Evolutionary conservation across 768 basidiomycete species (phyloP), one percentile per base, ranked within the genome.

Genomic region (Termitomyces sp.): DNA sequence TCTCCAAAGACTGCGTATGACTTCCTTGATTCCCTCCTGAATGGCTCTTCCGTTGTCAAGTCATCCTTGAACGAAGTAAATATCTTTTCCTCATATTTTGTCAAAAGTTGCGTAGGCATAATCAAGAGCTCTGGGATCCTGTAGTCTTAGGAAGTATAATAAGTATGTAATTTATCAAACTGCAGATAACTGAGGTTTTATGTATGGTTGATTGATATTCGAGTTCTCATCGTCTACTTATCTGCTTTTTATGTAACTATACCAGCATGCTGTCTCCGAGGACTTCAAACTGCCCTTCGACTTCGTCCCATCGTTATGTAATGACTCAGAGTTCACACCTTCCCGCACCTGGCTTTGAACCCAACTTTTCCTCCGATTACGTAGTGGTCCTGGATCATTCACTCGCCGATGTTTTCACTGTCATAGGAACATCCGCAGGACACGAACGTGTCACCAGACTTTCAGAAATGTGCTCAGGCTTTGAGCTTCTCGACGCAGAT

Each of bases 61-160:
- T 68, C 69, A 0, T 75, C 80, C 0, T 56, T 88, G 8, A 73
- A 73, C 41, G 87, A 91, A 57, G 74, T 78, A 0, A 71, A 71
- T 19, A 57, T 81, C 37, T 92, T 83, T 59, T 79, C 82, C 0
- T 69, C 73, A 2, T 92, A 90, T 59, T 66, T 92, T 23, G 65
- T 79, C 53, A 80, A 81, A 59, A 90, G 90, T 65, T 91, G 88
- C 84, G 76, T 72, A 49, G 86, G 86, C 5, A 89, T 93, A 47
- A 70, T 82, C 44, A 87, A 81, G 65, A 92, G 89, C 62, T 79
- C 77, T 46, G 88, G 88, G 12, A 62, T 87, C 4, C 64, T 84
- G 34, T 80, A 57, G 62, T 44, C 17, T 49, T 23, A 4, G 5
- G 12, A 16, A 37, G 4, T 41, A 10, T 47, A 37, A 6, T 54